phyloP scores from a whole-genome alignment of 139 green algal species.

The Cymbomonas tetramitiformis region DNA sequence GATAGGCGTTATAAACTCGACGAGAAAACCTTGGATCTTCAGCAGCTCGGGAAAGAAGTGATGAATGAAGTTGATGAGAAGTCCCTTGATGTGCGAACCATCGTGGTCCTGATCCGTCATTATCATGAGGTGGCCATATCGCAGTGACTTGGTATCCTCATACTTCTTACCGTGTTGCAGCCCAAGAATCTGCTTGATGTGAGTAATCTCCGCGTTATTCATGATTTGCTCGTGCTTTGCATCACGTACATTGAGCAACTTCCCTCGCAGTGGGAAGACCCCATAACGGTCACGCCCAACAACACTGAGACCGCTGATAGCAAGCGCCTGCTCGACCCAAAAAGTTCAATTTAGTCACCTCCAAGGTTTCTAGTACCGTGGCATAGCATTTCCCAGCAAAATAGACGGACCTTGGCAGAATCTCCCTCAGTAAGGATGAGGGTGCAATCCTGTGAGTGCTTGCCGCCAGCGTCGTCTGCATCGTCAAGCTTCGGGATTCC shows the following conservation, averaged over 20 bases:
- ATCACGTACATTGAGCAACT: constrained; percentile 97
- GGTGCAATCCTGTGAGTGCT: constrained; percentile 75
- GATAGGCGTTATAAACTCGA: constrained; percentile 99
- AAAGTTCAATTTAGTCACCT: no score
- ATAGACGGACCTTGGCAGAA: constrained; percentile 86
- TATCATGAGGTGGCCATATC: constrained; percentile 98
- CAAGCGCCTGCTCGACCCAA: no score
- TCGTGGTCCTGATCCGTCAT: constrained; percentile 98
- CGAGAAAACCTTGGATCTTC: constrained; percentile 77
- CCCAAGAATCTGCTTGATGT: constrained; percentile 99
- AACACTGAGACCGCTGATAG: constrained; percentile 78
- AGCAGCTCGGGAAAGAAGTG: constrained; percentile 91
- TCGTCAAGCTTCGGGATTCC: constrained; percentile 94
- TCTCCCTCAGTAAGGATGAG: constrained; percentile 99
- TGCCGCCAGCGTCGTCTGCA: constrained; percentile 84
- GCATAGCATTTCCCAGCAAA: no score
- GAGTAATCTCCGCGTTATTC: constrained; percentile 88
- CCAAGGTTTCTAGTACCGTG: no score
- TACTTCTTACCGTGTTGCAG: constrained; percentile 92
- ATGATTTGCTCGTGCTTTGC: constrained; percentile 71
- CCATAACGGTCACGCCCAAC: constrained; percentile 87
- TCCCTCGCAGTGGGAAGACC: constrained; percentile 93
- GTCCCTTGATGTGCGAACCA: constrained; percentile 97
- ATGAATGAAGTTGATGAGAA: constrained; percentile 99
- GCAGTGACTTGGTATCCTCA: constrained; percentile 69